Evolutionary conservation across 2,329 filamentous ascomycete species (phyloP), one percentile per base, ranked within the genome.

Genomic region (Beauveria asiatica): DNA sequence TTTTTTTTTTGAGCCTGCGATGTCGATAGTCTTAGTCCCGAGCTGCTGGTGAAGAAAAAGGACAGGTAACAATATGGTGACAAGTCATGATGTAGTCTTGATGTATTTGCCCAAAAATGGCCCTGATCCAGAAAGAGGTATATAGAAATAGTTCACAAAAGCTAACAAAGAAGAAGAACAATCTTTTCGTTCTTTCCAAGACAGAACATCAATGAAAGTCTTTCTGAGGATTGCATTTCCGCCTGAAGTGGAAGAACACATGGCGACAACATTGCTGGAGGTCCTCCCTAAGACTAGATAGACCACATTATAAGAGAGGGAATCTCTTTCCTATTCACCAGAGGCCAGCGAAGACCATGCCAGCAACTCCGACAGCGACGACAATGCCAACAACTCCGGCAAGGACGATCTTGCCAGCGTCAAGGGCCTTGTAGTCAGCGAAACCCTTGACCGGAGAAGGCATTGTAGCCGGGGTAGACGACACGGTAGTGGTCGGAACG

Each of bases 341-440:
- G 11, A 63, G 37, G n/a, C 75, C 78, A n/a, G 76, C 76, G 51
- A 74, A 74, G 17, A 80, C 67, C 65, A 82, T 75, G 59, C 79
- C 81, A 48, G 76, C 76, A 50, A 81, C 67, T 56, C 78, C 80
- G n/a, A 30, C 27, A 30, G 27, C 27, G 27, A 30, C 27, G 27
- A 30, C 27, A 9, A 30, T 30, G 8, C 27, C 8, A 8, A 27
- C 7, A 27, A 27, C 27, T 27, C 27, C 27, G 27, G 76, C 79
- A 45, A 81, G 65, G 39, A 76, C 78, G 13, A 81, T 67, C 50
- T 76, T 74, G 55, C 74, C 72, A n/a, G 75, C 75, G 49, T 75
- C 72, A 46, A 83, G 70, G 23, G 74, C 72, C 25, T 71, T 68
- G 17, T 71, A 80, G 62, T 70, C 77, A 57, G 69, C 69, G 61